phyloP scores from a whole-genome alignment of 768 basidiomycete genomes.

The Amanita pallidorosea region DNA sequence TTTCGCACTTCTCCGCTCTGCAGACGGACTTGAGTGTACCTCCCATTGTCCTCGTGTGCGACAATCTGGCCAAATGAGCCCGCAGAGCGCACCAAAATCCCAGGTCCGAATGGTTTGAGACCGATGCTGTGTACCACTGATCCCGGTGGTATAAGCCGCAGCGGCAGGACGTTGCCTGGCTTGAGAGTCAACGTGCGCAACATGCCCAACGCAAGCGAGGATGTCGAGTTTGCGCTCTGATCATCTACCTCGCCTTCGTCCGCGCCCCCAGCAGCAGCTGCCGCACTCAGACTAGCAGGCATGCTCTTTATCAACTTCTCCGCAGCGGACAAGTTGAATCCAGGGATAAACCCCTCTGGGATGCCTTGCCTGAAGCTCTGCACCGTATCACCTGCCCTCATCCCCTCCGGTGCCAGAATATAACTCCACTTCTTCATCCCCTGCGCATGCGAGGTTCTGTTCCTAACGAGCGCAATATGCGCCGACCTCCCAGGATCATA shows the following conservation, averaged over 20 bases:
- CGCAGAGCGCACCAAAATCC: slow-evolving; percentile 80
- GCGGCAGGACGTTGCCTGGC: slow-evolving; percentile 86
- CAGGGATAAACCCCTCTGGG: slow-evolving; percentile 63
- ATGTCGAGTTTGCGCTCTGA: slow-evolving; percentile 21
- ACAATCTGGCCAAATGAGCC: slow-evolving; percentile 81
- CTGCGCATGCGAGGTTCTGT: slow-evolving; percentile 40
- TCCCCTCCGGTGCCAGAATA: slow-evolving; percentile 84
- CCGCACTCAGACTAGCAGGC: neutral
- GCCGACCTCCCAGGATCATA: slow-evolving; percentile 93
- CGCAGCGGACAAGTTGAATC: slow-evolving; percentile 19
- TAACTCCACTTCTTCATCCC: slow-evolving; percentile 70
- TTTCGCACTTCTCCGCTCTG: slow-evolving; percentile 91
- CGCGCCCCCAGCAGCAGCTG: slow-evolving; percentile 10
- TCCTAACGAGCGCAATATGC: slow-evolving; percentile 84
- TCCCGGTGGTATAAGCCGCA: slow-evolving; percentile 85
- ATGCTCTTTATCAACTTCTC: slow-evolving; percentile 10
- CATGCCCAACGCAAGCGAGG: slow-evolving; percentile 71
- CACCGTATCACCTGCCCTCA: slow-evolving; percentile 82
- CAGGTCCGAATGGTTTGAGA: slow-evolving; percentile 65
- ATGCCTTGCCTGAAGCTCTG: slow-evolving; percentile 81
- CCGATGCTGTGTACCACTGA: slow-evolving; percentile 85
- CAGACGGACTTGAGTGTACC: slow-evolving; percentile 75
- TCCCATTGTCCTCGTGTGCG: slow-evolving; percentile 57
- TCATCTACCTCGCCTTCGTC: slow-evolving; percentile 13
- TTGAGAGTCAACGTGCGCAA: slow-evolving; percentile 77